phyloP scores from a whole-genome alignment of 129 eudicot species.

The Tagetes patula region DNA sequence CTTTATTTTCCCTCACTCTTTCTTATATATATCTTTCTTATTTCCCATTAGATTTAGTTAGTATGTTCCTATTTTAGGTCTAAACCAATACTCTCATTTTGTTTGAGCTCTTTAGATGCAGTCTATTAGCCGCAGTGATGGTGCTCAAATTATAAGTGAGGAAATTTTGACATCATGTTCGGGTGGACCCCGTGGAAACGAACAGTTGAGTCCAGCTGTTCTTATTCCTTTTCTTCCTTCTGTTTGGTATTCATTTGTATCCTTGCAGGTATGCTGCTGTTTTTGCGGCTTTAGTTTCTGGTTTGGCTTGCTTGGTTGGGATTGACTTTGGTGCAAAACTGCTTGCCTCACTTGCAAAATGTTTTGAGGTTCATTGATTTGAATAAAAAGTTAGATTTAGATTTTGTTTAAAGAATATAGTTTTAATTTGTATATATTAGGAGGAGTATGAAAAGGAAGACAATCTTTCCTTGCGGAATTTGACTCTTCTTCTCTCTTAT shows the following conservation, averaged over 20 bases:
- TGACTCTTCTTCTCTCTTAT: constrained; percentile 82
- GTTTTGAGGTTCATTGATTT: constrained; percentile 59
- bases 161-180: constrained; percentile 80
- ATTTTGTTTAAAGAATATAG: background rate
- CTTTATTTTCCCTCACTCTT: too few relatives aligned
- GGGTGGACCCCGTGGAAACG: constrained; percentile 94
- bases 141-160: constrained; percentile 63
- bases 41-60: background rate
- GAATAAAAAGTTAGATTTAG: background rate
- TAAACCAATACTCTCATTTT: constrained; percentile 10
- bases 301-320: constrained; percentile 80
- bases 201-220: constrained; percentile 59
- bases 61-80: constrained; percentile 13
- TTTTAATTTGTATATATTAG: constrained; percentile 39
- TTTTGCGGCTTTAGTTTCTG: constrained; percentile 89
- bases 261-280: constrained; percentile 80
- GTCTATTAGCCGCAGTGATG: constrained; percentile 74
- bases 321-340: constrained; percentile 85
- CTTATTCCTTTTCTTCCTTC: background rate
- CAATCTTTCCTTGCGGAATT: constrained; percentile 83
- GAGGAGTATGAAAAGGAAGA: constrained; percentile 85
- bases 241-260: constrained; percentile 12
- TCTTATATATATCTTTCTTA: constrained; percentile 4
- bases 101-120: constrained; percentile 31
- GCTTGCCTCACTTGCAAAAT: constrained; percentile 67